Evolutionary conservation across 257 asterid species (phyloP).

Genomic region (Jacaranda mimosifolia): DNA sequence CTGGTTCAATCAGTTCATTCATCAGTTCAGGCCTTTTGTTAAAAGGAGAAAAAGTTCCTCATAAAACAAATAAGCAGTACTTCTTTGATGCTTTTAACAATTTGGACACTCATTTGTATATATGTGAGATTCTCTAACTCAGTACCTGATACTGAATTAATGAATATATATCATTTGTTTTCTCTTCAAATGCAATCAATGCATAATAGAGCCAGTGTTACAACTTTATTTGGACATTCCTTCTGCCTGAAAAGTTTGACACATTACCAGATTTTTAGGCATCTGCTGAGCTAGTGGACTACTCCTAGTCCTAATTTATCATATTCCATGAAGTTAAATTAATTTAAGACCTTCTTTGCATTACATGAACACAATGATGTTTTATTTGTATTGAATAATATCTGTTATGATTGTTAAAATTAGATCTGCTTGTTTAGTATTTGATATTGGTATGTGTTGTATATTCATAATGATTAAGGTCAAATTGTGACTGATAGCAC

Average conservation of each 20-base stretch:
- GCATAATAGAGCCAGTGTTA: constrained; percentile 34
- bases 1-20: background rate
- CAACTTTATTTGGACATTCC: constrained; percentile 58
- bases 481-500: no score
- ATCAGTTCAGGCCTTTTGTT: constrained; percentile 23
- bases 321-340: background rate
- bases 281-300: constrained; percentile 20
- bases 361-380: background rate
- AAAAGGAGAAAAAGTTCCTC: constrained; percentile 32
- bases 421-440: no score
- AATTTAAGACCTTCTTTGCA: background rate
- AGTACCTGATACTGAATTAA: background rate
- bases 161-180: constrained; percentile 35
- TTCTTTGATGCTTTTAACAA: constrained; percentile 18
- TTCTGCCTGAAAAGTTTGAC: constrained; percentile 62
- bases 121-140: background rate
- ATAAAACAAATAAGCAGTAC: constrained; percentile 27
- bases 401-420: no score
- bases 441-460: no score
- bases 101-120: background rate
- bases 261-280: constrained; percentile 24
- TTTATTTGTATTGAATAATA: background rate
- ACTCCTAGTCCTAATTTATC: constrained; percentile 34
- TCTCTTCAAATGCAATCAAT: constrained; percentile 45
- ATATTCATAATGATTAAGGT: no score